Evolutionary conservation across 202 grass and related monocot species (phyloP).

Genomic region (Schoenoplectus tabernaemontani): DNA sequence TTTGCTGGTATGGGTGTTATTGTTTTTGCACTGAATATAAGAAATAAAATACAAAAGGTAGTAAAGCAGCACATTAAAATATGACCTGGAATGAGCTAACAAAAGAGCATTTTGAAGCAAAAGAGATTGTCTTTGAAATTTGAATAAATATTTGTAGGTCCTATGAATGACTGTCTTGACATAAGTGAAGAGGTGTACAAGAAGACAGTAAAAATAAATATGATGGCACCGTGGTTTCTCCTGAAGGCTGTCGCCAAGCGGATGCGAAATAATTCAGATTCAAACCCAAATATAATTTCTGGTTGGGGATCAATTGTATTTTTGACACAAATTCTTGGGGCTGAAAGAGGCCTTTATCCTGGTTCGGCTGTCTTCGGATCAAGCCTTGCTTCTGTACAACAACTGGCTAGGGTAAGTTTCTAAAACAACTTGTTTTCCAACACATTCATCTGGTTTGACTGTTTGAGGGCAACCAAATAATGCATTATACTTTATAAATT

Average conservation of each 20-base stretch:
- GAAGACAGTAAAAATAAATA: conserved; percentile 58
- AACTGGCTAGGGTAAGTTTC: conserved; percentile 60
- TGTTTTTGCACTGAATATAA: neutral
- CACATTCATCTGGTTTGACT: neutral
- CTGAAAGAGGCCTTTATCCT: conserved; percentile 81
- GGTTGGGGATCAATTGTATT: conserved; percentile 61
- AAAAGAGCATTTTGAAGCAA: neutral
- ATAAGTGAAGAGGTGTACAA: conserved; percentile 56
- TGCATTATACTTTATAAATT: neutral
- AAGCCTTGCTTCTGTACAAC: conserved; percentile 71
- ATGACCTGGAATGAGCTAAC: neutral
- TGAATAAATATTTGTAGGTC: conserved; percentile 36
- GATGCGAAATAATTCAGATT: conserved; percentile 32
- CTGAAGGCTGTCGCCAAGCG: conserved; percentile 48
- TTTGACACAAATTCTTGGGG: conserved; percentile 74
- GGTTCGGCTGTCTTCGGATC: conserved; percentile 67
- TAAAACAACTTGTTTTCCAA: no score
- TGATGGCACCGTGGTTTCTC: conserved; percentile 70
- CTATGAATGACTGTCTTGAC: conserved; percentile 53
- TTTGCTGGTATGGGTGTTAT: neutral
- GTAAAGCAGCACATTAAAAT: neutral
- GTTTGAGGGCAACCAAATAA: no score
- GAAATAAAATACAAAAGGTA: neutral
- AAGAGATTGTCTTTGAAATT: neutral
- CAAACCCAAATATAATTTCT: conserved; percentile 20